These are phyloP conservation scores for Aegilops longissima DNA, from an alignment of 176 grass and related monocot species.

Conservation along the genomic window DNA sequence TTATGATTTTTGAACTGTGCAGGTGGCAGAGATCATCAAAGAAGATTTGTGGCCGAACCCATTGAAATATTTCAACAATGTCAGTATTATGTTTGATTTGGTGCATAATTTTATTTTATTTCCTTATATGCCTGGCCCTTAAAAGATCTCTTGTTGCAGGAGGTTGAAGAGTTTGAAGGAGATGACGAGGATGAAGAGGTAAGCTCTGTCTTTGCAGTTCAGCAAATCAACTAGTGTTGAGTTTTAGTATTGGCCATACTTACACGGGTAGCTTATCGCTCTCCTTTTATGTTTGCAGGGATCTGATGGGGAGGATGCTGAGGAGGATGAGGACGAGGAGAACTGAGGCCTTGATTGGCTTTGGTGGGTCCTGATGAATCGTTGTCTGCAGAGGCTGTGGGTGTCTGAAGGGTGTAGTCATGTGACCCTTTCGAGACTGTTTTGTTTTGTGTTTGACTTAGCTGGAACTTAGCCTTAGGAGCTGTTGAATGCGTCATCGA, in stretches of 20 bases:
- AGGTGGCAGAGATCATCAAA: constrained; percentile 98
- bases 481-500: constrained; percentile 49
- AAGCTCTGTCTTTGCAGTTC: constrained; percentile 25
- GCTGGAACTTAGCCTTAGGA: constrained; percentile 46
- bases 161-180: constrained; percentile 80
- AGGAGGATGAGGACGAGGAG: constrained; percentile 48
- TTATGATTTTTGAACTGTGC: constrained; percentile 32
- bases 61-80: constrained; percentile 99
- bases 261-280: background rate
- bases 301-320: constrained; percentile 48
- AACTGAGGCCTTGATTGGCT: constrained; percentile 35
- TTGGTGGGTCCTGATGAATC: background rate
- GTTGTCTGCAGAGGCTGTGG: constrained; percentile 15
- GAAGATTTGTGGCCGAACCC: constrained; percentile 99
- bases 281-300: constrained; percentile 33
- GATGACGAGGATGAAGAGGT: constrained; percentile 85
- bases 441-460: constrained; percentile 49
- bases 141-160: constrained; percentile 47
- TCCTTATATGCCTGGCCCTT: constrained; percentile 12
- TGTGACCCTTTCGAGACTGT: constrained; percentile 23
- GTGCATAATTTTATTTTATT: constrained; percentile 7
- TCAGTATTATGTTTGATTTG: constrained; percentile 35
- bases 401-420: constrained; percentile 29
- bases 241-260: background rate
- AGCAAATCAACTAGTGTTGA: background rate